Percentiles rank a stretch among this genome's conserved stretches.
These are phyloP conservation scores for Cymbopogon flexuosus DNA, from an alignment of 202 grass and related monocot species.

Conservation along the genomic window DNA sequence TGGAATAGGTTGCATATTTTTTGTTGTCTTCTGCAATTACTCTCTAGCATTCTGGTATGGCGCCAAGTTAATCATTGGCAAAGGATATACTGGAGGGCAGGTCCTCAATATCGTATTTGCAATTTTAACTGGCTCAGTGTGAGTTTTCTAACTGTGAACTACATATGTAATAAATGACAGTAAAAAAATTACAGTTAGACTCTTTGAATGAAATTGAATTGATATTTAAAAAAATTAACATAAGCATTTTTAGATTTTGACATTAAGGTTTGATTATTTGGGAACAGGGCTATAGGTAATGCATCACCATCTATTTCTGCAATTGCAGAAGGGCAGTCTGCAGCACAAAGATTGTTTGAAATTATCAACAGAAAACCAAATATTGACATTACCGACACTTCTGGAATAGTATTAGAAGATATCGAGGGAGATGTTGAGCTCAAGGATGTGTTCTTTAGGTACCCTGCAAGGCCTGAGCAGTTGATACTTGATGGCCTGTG, in stretches of 20 bases:
- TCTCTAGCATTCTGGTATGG: conserved; percentile 75
- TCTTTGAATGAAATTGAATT: conserved; percentile 8
- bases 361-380: conserved; percentile 68
- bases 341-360: conserved; percentile 76
- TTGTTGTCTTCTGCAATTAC: conserved; percentile 65
- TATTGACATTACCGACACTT: conserved; percentile 56
- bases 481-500: conserved; percentile 62
- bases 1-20: conserved; percentile 50
- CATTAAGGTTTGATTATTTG: conserved; percentile 22
- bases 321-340: conserved; percentile 71
- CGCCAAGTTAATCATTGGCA: conserved; percentile 58
- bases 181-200: not conserved
- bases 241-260: not conserved
- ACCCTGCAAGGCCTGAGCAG: conserved; percentile 75
- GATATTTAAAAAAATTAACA: not conserved
- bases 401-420: conserved; percentile 58
- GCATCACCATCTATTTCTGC: conserved; percentile 68
- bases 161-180: not conserved
- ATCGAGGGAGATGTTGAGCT: conserved; percentile 73
- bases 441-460: conserved; percentile 72
- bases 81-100: conserved; percentile 77
- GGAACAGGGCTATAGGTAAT: conserved; percentile 63
- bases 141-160: conserved; percentile 30
- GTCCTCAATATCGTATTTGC: conserved; percentile 73
- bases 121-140: conserved; percentile 70